These are phyloP conservation scores for Micromonas pusilla DNA, from an alignment of 139 green algal species.

Conservation along the genomic window DNA sequence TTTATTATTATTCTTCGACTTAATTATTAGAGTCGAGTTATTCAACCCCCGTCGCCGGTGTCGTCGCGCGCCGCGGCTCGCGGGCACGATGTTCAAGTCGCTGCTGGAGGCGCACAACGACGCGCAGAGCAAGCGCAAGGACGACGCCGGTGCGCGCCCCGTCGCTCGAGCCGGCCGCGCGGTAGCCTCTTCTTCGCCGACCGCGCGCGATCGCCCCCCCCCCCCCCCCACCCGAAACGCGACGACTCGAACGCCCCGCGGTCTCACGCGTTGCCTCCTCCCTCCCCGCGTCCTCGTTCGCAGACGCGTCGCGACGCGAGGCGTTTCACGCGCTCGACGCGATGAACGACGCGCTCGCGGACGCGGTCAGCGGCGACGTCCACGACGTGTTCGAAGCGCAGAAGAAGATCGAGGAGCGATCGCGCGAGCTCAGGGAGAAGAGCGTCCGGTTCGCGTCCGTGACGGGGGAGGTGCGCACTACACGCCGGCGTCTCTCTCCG, in stretches of 20 bases:
- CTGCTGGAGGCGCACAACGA: too few relatives aligned
- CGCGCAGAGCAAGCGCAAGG: too few relatives aligned
- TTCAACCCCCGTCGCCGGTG: too few relatives aligned
- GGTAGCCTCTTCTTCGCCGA: neutral
- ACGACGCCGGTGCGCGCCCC: neutral
- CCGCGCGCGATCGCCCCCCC: too few relatives aligned
- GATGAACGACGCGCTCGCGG: neutral
- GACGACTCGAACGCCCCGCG: neutral
- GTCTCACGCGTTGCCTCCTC: neutral
- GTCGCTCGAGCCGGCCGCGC: neutral
- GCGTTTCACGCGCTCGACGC: neutral
- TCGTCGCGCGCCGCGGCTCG: too few relatives aligned
- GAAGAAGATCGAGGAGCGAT: neutral
- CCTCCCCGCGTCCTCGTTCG: neutral
- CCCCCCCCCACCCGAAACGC: neutral
- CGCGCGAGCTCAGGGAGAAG: neutral
- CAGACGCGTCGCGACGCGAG: neutral
- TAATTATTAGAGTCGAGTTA: too few relatives aligned
- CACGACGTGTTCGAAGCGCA: slow-evolving; percentile 13
- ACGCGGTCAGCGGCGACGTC: neutral
- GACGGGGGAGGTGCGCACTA: too few relatives aligned
- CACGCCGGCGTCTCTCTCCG: too few relatives aligned
- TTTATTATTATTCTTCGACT: too few relatives aligned
- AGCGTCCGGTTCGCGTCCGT: neutral
- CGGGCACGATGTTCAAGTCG: too few relatives aligned